Conservation (phyloP, 2,329 filamentous ascomycete species). For the Sarocladium strictum region DNA sequence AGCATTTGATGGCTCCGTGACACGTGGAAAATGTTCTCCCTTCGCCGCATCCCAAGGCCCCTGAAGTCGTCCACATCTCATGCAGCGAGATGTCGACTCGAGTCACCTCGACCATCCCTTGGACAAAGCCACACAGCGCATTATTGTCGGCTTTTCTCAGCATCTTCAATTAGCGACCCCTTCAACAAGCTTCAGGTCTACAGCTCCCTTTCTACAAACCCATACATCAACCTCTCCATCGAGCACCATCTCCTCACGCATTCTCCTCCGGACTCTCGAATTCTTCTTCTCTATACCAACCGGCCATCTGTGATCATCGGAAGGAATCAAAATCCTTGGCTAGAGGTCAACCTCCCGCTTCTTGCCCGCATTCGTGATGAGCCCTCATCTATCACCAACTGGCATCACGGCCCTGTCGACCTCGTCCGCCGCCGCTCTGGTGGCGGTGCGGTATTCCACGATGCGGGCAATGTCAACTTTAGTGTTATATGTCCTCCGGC, state of each 20-base stretch:
- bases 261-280: slow-evolving; percentile 62
- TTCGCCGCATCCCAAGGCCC: background rate
- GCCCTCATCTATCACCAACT: slow-evolving; percentile 13
- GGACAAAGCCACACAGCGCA: too few species aligned
- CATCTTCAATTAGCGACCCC: slow-evolving; percentile 33
- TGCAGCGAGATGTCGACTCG: background rate
- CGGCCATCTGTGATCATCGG: slow-evolving; percentile 83
- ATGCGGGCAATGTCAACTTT: slow-evolving; percentile 90
- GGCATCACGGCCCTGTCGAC: slow-evolving; percentile 23
- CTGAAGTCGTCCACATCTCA: background rate
- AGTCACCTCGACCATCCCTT: background rate
- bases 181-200: slow-evolving; percentile 59
- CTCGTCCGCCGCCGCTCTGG: slow-evolving; percentile 82
- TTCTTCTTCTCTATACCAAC: slow-evolving; percentile 88
- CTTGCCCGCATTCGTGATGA: slow-evolving; percentile 30
- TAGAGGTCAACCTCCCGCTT: slow-evolving; percentile 71
- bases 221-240: slow-evolving; percentile 86
- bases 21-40: background rate
- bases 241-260: slow-evolving; percentile 84
- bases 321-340: slow-evolving; percentile 96
- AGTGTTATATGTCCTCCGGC: slow-evolving; percentile 78
- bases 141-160: slow-evolving; percentile 24
- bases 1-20: background rate
- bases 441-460: slow-evolving; percentile 92
- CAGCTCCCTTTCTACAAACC: slow-evolving; percentile 62